Evolutionary conservation across 164 flowering plant genomes (phyloP), one percentile per base, ranked within the genome.

Genomic region (Nymphaea colorata): DNA sequence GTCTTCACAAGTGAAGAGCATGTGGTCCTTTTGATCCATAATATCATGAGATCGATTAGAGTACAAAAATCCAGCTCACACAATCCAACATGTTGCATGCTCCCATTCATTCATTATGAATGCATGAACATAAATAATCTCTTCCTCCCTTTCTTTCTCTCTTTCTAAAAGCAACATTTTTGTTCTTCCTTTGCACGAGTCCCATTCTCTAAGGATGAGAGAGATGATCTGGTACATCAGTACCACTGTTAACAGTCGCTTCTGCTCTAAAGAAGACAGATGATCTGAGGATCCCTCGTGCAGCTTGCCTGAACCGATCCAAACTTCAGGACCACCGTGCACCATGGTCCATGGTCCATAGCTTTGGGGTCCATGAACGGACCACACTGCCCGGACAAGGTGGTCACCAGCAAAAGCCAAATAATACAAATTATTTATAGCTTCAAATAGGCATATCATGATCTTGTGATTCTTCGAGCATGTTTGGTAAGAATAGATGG

Each of bases 71-170:
- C 57, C 57, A 51, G 57, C 57, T 51, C 57, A 51, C 14, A 15
- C 8, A 8, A 51, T 15, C 14, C 57, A 51, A 51, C 14, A 51
- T 51, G 57, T 51, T 51, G 57, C 57, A 8, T 51, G 57, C 57
- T 15, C 14, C 3, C 57, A 25, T 25, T 25, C 36, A 25, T 25
- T 25, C 36, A 25, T 25, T 25, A 25, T 25, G 15, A 51, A 15
- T 51, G 57, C 57, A 51, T 51, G 12, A 51, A 51, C 57, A 51
- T 8, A 10, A 51, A 15, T 10, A 70, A 69, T 72, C 73, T 79
- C 72, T 80, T 74, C 72, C 84, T 77, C 75, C 83, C 79, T 47
- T 80, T 64, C 63, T 67, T 65, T 62, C 66, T 74, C 68, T 64
- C 71, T 64, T 61, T 60, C 69, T 44, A 61, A n/a, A 66, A 45